Percentiles rank a stretch among this genome's conserved stretches.
Conservation (phyloP, 2,329 filamentous ascomycete genomes). For the Trichophaea hybrida region DNA sequence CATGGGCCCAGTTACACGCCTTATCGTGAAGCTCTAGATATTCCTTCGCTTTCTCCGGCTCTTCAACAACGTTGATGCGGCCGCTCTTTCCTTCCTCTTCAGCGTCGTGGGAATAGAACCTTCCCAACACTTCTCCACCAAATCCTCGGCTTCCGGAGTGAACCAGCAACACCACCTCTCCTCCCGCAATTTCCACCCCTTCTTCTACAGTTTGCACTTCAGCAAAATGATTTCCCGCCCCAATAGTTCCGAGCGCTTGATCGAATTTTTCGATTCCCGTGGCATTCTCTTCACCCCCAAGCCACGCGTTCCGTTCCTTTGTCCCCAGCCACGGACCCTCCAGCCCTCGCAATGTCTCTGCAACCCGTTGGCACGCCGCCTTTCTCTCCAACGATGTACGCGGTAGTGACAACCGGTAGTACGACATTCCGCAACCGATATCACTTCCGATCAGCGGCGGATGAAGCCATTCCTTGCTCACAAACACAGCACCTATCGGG, state of each 20-base stretch:
- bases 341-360: slow-evolving; percentile 30
- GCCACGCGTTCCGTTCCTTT: slow-evolving; percentile 28
- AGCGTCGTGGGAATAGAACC: slow-evolving; percentile 22
- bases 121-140: slow-evolving; percentile 30
- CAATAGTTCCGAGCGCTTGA: slow-evolving; percentile 30
- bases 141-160: slow-evolving; percentile 32
- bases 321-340: slow-evolving; percentile 30
- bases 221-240: slow-evolving; percentile 32
- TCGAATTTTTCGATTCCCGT: slow-evolving; percentile 30
- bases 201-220: slow-evolving; percentile 32
- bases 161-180: slow-evolving; percentile 31
- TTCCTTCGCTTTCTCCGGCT: slow-evolving; percentile 19
- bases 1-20: slow-evolving; percentile 31
- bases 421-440: slow-evolving; percentile 33
- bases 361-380: slow-evolving; percentile 29
- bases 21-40: slow-evolving; percentile 31
- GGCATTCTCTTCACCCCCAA: slow-evolving; percentile 22
- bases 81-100: slow-evolving; percentile 23
- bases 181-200: slow-evolving; percentile 17
- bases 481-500: slow-evolving; percentile 31
- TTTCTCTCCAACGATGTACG: slow-evolving; percentile 29
- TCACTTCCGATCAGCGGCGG: slow-evolving; percentile 32
- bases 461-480: slow-evolving; percentile 30
- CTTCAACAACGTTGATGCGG: neutral
- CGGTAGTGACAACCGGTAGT: slow-evolving; percentile 30